phyloP scores from a whole-genome alignment of 2,329 filamentous ascomycete genomes.

The Neobulgaria alba region DNA sequence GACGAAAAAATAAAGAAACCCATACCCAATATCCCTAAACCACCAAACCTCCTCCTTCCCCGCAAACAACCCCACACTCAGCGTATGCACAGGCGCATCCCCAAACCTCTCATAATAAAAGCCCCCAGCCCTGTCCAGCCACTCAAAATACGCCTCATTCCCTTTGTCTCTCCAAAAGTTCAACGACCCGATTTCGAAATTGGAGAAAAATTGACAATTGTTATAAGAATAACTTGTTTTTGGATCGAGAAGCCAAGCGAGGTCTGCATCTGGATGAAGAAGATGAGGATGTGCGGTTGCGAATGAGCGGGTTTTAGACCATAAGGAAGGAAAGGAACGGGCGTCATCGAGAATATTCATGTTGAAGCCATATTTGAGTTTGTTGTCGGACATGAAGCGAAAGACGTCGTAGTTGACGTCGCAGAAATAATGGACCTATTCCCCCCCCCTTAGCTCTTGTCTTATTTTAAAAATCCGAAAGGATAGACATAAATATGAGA shows the following conservation, averaged over 20 bases:
- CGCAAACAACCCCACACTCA: constrained; percentile 76
- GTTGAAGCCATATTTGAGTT: constrained; percentile 70
- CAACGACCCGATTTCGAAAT: constrained; percentile 91
- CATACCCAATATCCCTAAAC: constrained; percentile 80
- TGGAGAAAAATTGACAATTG: constrained; percentile 99
- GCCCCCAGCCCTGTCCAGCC: constrained; percentile 78
- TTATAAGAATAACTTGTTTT: constrained; percentile 86
- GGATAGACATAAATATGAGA: too few relatives aligned
- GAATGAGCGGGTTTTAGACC: constrained; percentile 89
- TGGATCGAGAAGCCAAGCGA: constrained; percentile 74
- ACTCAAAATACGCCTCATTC: constrained; percentile 83
- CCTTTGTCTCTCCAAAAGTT: constrained; percentile 81
- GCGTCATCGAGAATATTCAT: constrained; percentile 92
- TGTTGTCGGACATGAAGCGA: constrained; percentile 74
- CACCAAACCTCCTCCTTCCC: constrained; percentile 91
- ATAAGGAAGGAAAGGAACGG: constrained; percentile 85
- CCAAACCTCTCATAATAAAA: constrained; percentile 99
- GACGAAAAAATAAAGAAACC: not conserved
- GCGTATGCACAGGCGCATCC: constrained; percentile 92
- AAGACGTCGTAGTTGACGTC: constrained; percentile 78
- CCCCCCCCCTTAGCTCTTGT: too few relatives aligned
- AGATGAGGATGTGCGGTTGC: constrained; percentile 81
- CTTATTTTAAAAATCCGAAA: constrained; percentile 5
- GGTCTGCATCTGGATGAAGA: constrained; percentile 69
- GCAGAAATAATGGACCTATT: constrained; percentile 45